phyloP scores from a whole-genome alignment of 2,329 filamentous ascomycete genomes.

The Beauveria scarabaeidicola region DNA sequence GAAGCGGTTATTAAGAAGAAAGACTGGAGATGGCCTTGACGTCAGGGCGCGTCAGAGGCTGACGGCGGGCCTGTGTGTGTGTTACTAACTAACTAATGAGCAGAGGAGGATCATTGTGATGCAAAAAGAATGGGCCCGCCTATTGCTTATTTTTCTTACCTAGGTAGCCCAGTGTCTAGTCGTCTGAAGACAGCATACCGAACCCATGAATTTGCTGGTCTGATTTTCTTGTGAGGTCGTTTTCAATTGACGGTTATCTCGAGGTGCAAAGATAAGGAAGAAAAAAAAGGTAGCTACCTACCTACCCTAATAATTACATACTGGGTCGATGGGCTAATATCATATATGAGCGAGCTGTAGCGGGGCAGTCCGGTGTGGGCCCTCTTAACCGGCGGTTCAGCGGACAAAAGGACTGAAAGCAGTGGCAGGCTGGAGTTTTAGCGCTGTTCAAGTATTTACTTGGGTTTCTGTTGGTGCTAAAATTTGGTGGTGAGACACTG shows the following conservation, averaged over 20 bases:
- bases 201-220: not conserved
- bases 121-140: not conserved
- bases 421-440: not conserved
- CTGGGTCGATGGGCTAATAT: constrained; percentile 1
- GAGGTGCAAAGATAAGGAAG: not conserved
- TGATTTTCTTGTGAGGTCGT: not conserved
- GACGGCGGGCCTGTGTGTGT: not conserved
- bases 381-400: not conserved
- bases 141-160: not conserved
- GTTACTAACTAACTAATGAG: not conserved
- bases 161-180: not conserved
- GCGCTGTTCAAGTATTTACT: not conserved
- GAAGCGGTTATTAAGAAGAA: not conserved
- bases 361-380: not conserved
- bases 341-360: not conserved
- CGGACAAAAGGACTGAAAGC: not conserved
- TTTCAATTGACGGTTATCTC: not conserved
- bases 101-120: too few relatives aligned
- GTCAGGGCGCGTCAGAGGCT: not conserved
- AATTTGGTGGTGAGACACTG: not conserved
- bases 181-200: not conserved
- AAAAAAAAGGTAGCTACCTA: not conserved
- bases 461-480: not conserved
- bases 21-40: not conserved
- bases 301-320: too few relatives aligned